Base-by-base conservation (phyloP, 2,329 filamentous ascomycete genomes). In the Corniculantispora saksenae region DNA sequence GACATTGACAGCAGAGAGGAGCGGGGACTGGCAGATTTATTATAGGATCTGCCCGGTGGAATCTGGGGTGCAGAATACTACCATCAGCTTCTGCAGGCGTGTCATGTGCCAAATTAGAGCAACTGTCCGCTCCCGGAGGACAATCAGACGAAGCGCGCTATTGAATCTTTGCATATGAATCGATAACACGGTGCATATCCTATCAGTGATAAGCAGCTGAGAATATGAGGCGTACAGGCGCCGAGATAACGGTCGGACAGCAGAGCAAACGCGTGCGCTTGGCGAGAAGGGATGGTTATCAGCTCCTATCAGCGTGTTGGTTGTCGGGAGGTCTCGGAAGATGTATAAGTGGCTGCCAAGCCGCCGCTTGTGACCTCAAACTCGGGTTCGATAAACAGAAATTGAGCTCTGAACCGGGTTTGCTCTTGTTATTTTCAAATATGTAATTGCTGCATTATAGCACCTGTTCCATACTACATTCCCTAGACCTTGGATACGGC, bases 271-370 rank as follows among this genome's bases (percentile, higher is more conserved):
- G 7, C 25, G 17, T 6, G 27, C n/a, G 4, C 58, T 38, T 53
- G 21, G 58, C 29, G 45, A 17, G 21, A 40, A 43, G 38, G 21
- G 29, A 29, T 51, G 12, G 47, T 19, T 17, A 19, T 38, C n/a
- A 55, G 40, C n/a, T 55, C 60, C 55, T 62, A 62, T 62, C 60
- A 29, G 32, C 17, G 35, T 62, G 40, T 62, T 55, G 60, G 60
- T 62, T 62, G 40, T 47, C 60, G 60, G 50, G 38, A 55, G 23
- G 47, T 53, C 29, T 32, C 58, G 58, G 58, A 32, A 35, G 35
- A 29, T 53, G 45, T 35, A 25, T 12, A 25, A 10, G 58, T 29
- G 17, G 58, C 58, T 61, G 58, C 58, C 47, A 29, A 40, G 58
- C 19, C 40, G 27, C 6, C 10, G 47, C 48, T 60, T 50, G 23